Evolutionary conservation across 345 rosid species (phyloP).

Genomic region (Crucihimalaya himalaica): DNA sequence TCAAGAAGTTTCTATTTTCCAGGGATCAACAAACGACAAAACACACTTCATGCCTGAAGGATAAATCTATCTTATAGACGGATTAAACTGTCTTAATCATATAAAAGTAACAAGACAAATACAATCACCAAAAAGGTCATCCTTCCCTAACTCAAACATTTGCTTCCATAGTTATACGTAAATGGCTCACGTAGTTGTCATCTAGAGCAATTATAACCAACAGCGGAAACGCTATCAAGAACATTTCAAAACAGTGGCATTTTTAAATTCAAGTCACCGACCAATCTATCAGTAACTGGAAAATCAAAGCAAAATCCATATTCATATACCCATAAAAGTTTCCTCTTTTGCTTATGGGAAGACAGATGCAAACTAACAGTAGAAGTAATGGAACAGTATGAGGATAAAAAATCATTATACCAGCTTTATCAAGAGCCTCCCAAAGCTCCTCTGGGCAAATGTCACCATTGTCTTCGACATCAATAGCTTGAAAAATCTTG

Average conservation of each 20-base stretch:
- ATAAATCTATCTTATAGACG: not conserved
- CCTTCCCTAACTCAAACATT: not conserved
- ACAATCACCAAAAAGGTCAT: not conserved
- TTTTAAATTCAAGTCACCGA: not conserved
- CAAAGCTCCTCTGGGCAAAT: conserved; percentile 84
- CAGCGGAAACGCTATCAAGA: not conserved
- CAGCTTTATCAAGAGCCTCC: conserved; percentile 86
- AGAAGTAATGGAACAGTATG: conserved; percentile 4
- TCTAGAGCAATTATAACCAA: not conserved
- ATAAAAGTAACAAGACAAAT: not conserved
- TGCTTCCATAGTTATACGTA: not conserved
- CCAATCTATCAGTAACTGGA: not conserved
- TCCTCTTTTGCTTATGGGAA: not conserved
- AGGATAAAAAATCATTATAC: conserved; percentile 43
- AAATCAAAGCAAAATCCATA: not conserved
- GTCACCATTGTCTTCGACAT: conserved; percentile 79
- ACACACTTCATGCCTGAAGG: not conserved
- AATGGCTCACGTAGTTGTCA: not conserved
- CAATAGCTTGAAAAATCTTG: conserved; percentile 66
- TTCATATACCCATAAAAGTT: not conserved
- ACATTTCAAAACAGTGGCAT: not conserved
- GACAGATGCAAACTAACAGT: not conserved
- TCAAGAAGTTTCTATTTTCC: not conserved
- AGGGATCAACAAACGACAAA: not conserved
- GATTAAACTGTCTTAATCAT: not conserved